These are phyloP conservation scores for Rhododendron griersonianum DNA, from an alignment of 148 eudicot species.

Conservation along the genomic window DNA sequence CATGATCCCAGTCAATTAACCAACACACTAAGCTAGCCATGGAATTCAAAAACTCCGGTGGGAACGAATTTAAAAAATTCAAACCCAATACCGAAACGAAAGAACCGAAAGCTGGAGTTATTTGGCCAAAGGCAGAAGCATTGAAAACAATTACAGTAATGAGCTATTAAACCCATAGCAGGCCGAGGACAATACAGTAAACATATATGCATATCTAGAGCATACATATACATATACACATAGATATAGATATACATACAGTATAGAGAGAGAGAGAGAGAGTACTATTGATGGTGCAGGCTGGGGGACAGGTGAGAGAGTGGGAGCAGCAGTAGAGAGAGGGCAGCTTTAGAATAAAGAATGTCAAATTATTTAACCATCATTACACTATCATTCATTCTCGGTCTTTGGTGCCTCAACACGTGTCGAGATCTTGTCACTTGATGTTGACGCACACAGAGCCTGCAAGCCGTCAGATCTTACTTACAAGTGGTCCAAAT, in stretches of 20 bases:
- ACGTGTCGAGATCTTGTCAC: slow-evolving; percentile 19
- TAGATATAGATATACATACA: no score
- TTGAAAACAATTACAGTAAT: no score
- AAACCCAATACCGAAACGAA: no score
- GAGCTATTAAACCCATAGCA: neutral
- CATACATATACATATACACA: neutral
- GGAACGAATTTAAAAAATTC: no score
- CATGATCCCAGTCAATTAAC: no score
- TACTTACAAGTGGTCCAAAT: neutral
- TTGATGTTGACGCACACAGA: neutral
- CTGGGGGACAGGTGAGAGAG: neutral
- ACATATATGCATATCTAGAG: neutral
- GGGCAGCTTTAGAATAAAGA: slow-evolving; percentile 15
- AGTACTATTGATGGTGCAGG: slow-evolving; percentile 8
- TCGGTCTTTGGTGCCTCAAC: neutral
- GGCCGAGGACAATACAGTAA: neutral
- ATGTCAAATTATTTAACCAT: slow-evolving; percentile 41
- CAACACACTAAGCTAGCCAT: no score
- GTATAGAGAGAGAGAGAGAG: no score
- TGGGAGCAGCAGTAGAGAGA: neutral
- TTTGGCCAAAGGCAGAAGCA: no score
- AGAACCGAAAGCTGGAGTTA: no score
- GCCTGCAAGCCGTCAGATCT: slow-evolving; percentile 23
- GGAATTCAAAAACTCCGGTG: no score
- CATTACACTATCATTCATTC: slow-evolving; percentile 42